phyloP scores from a whole-genome alignment of 495 filamentous ascomycete genomes.

The Trichoderma virens region DNA sequence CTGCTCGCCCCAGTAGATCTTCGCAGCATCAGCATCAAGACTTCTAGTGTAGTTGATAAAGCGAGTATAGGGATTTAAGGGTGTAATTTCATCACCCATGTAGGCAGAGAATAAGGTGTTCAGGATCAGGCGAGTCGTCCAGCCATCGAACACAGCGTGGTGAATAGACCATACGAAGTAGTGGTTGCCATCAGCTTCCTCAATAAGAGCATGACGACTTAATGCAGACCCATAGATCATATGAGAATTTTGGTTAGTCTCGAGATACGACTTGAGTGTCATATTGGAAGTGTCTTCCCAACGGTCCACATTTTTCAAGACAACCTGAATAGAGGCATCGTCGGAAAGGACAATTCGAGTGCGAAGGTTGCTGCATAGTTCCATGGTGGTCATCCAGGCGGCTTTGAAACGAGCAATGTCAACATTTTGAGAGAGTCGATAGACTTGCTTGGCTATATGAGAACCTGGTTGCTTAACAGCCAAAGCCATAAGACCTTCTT shows the following conservation, averaged over 20 bases:
- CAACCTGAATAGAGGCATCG: constrained; percentile 17
- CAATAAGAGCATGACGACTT: constrained; percentile 1
- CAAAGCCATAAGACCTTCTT: constrained; percentile 45
- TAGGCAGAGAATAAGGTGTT: not conserved
- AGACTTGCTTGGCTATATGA: constrained; percentile 35
- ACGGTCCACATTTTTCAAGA: constrained; percentile 13
- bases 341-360: constrained; percentile 34
- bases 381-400: constrained; percentile 46
- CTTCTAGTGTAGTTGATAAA: constrained; percentile 1
- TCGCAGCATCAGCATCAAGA: not conserved
- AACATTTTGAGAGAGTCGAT: constrained; percentile 32
- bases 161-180: constrained; percentile 13
- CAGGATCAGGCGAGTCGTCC: not conserved
- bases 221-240: constrained; percentile 1
- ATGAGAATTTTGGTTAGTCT: not conserved
- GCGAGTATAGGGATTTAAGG: not conserved
- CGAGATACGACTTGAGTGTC: not conserved
- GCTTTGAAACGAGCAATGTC: constrained; percentile 35
- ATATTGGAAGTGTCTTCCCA: not conserved
- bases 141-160: constrained; percentile 7
- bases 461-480: constrained; percentile 31
- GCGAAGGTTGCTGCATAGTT: constrained; percentile 54
- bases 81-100: not conserved
- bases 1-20: constrained; percentile 5
- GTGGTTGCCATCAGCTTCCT: constrained; percentile 11